Evolutionary conservation across 345 rosid genomes (phyloP).

Genomic region (Syzygium jambos): DNA sequence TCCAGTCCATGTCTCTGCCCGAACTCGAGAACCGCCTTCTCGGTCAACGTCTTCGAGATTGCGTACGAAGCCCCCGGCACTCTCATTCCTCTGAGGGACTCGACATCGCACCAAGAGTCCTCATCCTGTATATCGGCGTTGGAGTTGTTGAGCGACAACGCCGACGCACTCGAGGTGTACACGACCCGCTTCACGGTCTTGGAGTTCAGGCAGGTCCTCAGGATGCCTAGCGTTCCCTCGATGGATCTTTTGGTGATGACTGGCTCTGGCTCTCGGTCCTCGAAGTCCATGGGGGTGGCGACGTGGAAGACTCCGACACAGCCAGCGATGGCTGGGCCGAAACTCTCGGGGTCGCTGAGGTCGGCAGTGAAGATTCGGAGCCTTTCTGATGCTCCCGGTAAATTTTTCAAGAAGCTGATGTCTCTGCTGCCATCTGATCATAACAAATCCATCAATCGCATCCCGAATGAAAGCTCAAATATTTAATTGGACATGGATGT

Average conservation of each 20-base stretch:
- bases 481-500: background rate
- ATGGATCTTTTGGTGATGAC: conserved; percentile 33
- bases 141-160: background rate
- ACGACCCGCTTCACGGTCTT: conserved; percentile 52
- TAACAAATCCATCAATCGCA: background rate
- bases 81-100: background rate
- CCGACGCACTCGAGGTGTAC: conserved; percentile 42
- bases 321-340: conserved; percentile 12
- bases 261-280: conserved; percentile 30
- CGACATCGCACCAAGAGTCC: conserved; percentile 20
- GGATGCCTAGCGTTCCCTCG: conserved; percentile 38
- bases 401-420: background rate
- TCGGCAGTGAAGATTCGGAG: conserved; percentile 25
- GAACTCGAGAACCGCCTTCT: conserved; percentile 21
- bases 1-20: conserved; percentile 21
- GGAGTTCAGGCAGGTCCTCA: conserved; percentile 36
- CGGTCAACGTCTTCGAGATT: conserved; percentile 16
- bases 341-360: conserved; percentile 11
- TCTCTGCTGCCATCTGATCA: background rate
- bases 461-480: background rate
- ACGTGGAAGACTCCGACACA: conserved; percentile 19
- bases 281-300: conserved; percentile 6
- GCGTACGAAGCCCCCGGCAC: background rate
- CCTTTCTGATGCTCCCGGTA: background rate
- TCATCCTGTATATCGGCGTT: conserved; percentile 16